Evolutionary conservation across 139 green algal species (phyloP), one percentile per base, ranked within the genome.

Genomic region (Chlorella vulgaris): DNA sequence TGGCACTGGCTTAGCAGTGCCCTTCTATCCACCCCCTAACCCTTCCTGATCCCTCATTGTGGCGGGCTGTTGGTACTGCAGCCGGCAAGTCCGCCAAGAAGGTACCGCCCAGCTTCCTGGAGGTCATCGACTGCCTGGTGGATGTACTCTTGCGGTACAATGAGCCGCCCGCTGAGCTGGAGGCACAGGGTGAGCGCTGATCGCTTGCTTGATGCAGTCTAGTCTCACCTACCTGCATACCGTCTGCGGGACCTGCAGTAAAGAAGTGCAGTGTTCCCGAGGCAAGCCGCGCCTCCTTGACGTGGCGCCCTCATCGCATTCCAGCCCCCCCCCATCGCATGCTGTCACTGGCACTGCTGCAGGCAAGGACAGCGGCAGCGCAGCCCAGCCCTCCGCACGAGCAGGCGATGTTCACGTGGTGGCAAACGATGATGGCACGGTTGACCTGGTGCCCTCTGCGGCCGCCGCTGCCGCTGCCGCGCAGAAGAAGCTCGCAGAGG

Each of bases 111-210:
- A 91, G 69, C 78, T 95, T 96, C 85, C 87, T 93, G 29, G 93
- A 95, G 51, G 89, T 98, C 5, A 88, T 97, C 24, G 92, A 98
- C 75, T 78, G 84, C 61, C 89, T 98, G 43, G 78, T 97, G 70
- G 91, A 97, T 7, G 85, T 94, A 2, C 74, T 96, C n/a, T 80
- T 94, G 76, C 67, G 83, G 42, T 95, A 92, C 79, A 83, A 88
- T 42, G 88, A 79, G 1, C 51, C 74, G 4, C 24, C 42, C 0
- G 18, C 76, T 22, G 42, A 74, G 38, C 36, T 61, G 26, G 58
- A 62, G 18, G 53, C 55, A 21, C 15, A 43, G 29, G 47, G 65
- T 71, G 65, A 29, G 65, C 62, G 39, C 35, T 3, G 61, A 8
- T 58, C 10, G 47, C 47, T 24, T 58, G 47, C 47, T 24, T 58